Conservation (phyloP, 2,329 filamentous ascomycete genomes). For the Fusarium kyushuense region DNA sequence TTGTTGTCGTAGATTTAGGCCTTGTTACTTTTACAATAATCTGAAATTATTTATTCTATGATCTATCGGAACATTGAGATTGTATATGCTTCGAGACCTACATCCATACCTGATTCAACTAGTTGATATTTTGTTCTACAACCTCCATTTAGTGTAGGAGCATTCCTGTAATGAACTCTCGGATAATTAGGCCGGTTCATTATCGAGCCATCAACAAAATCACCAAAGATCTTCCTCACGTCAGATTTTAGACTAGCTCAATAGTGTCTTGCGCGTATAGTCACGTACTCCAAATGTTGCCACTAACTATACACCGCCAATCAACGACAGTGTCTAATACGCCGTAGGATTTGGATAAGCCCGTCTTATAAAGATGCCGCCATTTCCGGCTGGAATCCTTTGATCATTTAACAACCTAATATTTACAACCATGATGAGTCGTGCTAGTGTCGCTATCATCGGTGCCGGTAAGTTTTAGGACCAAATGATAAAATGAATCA, state of each 20-base stretch:
- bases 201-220: no score
- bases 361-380: background rate
- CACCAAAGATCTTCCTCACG: background rate
- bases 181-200: background rate
- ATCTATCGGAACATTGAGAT: background rate
- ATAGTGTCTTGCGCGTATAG: background rate
- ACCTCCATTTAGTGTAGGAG: no score
- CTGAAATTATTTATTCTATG: rapidly evolving
- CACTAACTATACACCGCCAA: background rate
- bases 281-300: background rate
- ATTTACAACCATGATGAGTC: background rate
- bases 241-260: background rate
- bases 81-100: no score
- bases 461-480: background rate
- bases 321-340: background rate
- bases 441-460: slow-evolving; percentile 1
- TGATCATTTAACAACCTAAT: rapidly evolving
- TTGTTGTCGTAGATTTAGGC: background rate
- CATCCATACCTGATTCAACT: no score
- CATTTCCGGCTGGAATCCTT: rapidly evolving
- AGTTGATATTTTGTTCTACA: no score
- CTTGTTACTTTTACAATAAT: background rate
- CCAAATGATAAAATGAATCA: rapidly evolving
- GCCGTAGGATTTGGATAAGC: background rate
- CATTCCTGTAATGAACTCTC: background rate